Evolutionary conservation across 208 protist genomes (phyloP).

Genomic region (Plasmodiophora brassicae): DNA sequence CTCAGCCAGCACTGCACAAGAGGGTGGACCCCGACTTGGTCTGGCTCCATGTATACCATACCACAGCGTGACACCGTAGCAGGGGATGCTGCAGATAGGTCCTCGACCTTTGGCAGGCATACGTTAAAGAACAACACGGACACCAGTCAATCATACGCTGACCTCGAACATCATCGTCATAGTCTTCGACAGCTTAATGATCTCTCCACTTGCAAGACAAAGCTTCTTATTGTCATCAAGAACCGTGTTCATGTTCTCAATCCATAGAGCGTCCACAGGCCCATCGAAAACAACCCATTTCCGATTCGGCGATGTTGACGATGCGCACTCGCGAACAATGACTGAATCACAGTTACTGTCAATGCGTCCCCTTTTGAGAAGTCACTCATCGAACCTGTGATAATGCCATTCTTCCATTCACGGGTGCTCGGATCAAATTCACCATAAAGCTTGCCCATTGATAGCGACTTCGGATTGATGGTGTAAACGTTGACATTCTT

Average conservation of each 20-base stretch:
- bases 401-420: conserved; percentile 76
- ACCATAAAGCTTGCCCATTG: conserved; percentile 93
- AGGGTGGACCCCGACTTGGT: conserved; percentile 45
- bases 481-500: conserved; percentile 66
- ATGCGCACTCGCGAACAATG: conserved; percentile 25
- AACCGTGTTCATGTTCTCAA: conserved; percentile 62
- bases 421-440: conserved; percentile 86
- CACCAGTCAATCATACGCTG: not conserved
- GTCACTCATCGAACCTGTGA: conserved; percentile 29
- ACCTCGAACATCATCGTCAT: conserved; percentile 67
- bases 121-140: conserved; percentile 58
- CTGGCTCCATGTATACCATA: conserved; percentile 95
- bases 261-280: conserved; percentile 79
- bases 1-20: conserved; percentile 22
- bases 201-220: conserved; percentile 61
- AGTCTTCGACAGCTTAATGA: conserved; percentile 62
- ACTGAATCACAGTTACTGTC: not conserved
- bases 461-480: conserved; percentile 93
- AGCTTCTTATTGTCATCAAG: conserved; percentile 65
- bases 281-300: conserved; percentile 83
- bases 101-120: conserved; percentile 50
- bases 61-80: conserved; percentile 78
- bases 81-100: conserved; percentile 69
- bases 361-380: not conserved
- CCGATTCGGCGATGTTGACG: not conserved